Base-by-base conservation (phyloP, 768 basidiomycete genomes). In the Multifurca ochricompacta region DNA sequence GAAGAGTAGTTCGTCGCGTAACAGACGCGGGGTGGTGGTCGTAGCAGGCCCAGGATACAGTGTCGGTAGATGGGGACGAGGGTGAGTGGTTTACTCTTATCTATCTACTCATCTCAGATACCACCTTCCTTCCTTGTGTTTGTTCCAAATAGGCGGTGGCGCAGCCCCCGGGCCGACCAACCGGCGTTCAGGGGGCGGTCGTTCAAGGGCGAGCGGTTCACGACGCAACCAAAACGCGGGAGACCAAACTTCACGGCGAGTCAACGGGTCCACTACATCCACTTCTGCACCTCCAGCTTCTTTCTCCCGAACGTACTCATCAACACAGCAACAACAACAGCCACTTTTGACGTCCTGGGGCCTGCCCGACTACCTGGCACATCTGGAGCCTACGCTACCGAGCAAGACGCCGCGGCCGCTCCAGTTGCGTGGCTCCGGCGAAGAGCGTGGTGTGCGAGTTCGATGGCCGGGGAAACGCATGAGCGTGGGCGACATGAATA, bases 401-500 rank as follows among this genome's bases (percentile, higher is more conserved):
- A 78, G 81, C 4, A 79, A 84, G 23, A 73, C 74, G 1, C 90
- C 92, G 3, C 79, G 80, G 53, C 87, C 88, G 1, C 74, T 92
- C 48, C 79, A 84, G 63, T 81, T 92, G 40, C 80, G 80, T 53
- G 75, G 76, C 55, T 68, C 71, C 11, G 77, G 74, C 13, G 59
- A 77, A 66, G 85, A 91, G 65, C 74, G 88, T 43, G 87, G 87
- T 8, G 87, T 90, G 13, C 86, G 90, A 68, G 85, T 96, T 53
- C 87, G 90, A 63, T 98, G 91, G 86, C 95, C 94, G 1, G 82
- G 82, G 60, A 93, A 94, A 70, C 79, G 95, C 48, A 93, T 85
- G 80, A 96, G 93, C 62, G 85, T 95, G n/a, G 87, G 84, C 18
- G 95, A 97, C 67, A 95, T 98, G 91, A 89, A 91, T 68, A 96